These are phyloP conservation scores for Lathyrus sativus DNA, from an alignment of 306 rosid species.

Conservation along the genomic window DNA sequence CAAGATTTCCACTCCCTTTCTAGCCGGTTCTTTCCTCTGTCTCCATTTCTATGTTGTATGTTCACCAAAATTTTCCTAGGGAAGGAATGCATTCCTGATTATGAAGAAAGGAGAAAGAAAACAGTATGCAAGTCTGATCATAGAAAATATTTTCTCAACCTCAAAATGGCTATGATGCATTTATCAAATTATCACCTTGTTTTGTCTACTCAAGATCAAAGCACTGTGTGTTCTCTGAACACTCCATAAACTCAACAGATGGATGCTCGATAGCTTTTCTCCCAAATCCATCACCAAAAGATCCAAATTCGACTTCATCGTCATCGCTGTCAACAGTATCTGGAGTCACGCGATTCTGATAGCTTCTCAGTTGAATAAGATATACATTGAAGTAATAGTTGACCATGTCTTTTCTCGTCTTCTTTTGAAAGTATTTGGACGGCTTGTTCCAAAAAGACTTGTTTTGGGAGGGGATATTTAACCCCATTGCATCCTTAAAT, in stretches of 20 bases:
- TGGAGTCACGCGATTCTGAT: conserved; percentile 85
- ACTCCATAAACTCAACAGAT: conserved; percentile 38
- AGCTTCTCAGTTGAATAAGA: conserved; percentile 67
- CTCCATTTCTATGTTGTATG: conserved; percentile 2
- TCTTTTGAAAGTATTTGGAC: conserved; percentile 56
- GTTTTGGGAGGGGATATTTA: conserved; percentile 33
- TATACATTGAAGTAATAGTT: conserved; percentile 85
- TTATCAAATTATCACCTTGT: conserved; percentile 7
- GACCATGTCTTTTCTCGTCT: conserved; percentile 60
- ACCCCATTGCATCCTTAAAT: conserved; percentile 61
- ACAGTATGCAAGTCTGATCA: conserved; percentile 2
- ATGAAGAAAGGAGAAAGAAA: conserved; percentile 28
- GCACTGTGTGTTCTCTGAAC: conserved; percentile 59
- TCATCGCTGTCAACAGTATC: conserved; percentile 68
- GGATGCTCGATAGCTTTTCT: conserved; percentile 46
- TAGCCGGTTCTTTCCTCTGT: background rate
- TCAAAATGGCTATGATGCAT: conserved; percentile 6
- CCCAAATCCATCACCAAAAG: conserved; percentile 61
- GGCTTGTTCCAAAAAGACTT: conserved; percentile 44
- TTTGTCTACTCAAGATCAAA: conserved; percentile 46
- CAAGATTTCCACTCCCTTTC: background rate
- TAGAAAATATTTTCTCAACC: conserved; percentile 16
- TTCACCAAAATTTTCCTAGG: conserved; percentile 22
- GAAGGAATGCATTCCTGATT: conserved; percentile 15
- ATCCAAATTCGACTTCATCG: conserved; percentile 75